Percentiles rank a stretch among this genome's conserved stretches.
phyloP scores from a whole-genome alignment of 164 flowering plant species.

The Piper betle region DNA sequence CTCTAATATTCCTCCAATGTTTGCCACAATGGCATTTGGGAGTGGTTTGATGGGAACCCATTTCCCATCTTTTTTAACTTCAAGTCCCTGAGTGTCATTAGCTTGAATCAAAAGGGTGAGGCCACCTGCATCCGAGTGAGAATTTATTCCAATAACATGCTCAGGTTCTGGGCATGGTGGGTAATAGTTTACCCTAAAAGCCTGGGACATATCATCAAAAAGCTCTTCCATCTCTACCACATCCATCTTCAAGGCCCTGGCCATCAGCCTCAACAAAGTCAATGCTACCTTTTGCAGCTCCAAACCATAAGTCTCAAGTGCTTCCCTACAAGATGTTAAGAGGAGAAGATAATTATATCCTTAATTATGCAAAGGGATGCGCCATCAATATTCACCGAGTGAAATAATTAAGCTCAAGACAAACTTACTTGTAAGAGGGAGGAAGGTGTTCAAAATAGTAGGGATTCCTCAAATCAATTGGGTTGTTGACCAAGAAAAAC shows the following conservation, averaged over 20 bases:
- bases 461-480: conserved; percentile 16
- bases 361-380: too few relatives aligned
- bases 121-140: conserved; percentile 38
- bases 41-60: conserved; percentile 37
- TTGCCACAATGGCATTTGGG: conserved; percentile 26
- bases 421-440: conserved; percentile 27
- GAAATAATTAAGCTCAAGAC: too few relatives aligned
- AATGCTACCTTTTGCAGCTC: conserved; percentile 15
- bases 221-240: conserved; percentile 15
- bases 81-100: conserved; percentile 32
- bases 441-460: conserved; percentile 25
- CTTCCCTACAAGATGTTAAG: conserved; percentile 17
- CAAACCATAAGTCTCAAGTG: conserved; percentile 25
- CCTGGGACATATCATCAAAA: conserved; percentile 18
- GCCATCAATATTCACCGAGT: too few relatives aligned
- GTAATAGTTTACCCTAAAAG: conserved; percentile 28
- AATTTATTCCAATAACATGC: conserved; percentile 26
- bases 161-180: conserved; percentile 34
- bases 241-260: conserved; percentile 18
- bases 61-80: conserved; percentile 26
- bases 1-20: conserved; percentile 39
- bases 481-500: conserved; percentile 18
- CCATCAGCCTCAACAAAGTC: conserved; percentile 16
- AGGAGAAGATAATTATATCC: too few relatives aligned
- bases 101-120: conserved; percentile 31